Evolutionary conservation across 306 rosid genomes (phyloP), one percentile per base, ranked within the genome.

Genomic region (Cucumis hystrix): DNA sequence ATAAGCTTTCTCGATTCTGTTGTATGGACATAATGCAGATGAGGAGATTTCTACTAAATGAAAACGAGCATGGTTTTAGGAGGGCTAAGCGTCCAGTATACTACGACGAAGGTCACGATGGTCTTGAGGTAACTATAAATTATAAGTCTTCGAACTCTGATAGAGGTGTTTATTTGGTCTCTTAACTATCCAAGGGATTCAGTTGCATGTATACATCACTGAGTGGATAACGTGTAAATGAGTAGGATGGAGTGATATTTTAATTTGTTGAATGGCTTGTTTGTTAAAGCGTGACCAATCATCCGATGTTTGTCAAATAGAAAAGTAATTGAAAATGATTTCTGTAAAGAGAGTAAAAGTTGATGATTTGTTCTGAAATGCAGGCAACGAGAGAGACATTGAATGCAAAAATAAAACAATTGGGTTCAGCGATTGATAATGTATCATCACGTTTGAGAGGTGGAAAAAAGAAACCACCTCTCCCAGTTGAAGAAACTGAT

Each of bases 371-470:
- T 82, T 74, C 49, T 80, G 79, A 62, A 70, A 86, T 83, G 66
- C 93, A 92, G 99, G 85, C 86, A 79, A 89, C 97, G 45, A 86
- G 93, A 75, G 86, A 85, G 89, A 89, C 91, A 72, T 84, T 95
- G 84, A 92, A 89, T 79, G 93, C 84, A 71, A 95, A 95, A 83
- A 92, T 95, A 79, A 30, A 93, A 77, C 99, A 92, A 83, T 91
- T 95, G 78, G 90, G 90, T 78, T 90, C 97, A 11, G 97, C 99
- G 82, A 95, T 95, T 73, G 99, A 95, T 84, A 92, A 95, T 41
- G 94, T 95, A 68, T 92, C 96, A 80, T 92, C 97, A 13, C 97
- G 96, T 75, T 84, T 92, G 86, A 92, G 97, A 86, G 97, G 97
- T 64, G 91, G 93, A 79, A 95, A 86, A 60, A 92, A 80, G 20